A percentile compares a stretch with the other conserved stretches of the same genome.
Evolutionary conservation across 768 basidiomycete genomes (phyloP).

Genomic region (Astraeus odoratus): DNA sequence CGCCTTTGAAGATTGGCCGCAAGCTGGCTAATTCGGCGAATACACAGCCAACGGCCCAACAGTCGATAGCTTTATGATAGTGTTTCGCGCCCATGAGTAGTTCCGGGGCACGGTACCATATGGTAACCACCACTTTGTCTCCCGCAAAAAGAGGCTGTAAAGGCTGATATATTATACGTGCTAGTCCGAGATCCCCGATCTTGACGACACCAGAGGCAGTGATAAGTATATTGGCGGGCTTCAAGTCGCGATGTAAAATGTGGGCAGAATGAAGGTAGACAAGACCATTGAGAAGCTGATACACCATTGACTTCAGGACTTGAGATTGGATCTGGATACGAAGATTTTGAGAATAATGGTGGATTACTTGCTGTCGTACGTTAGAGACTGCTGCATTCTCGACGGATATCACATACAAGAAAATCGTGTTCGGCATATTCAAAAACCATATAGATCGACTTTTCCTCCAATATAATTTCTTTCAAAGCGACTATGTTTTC

Average conservation of each 20-base stretch:
- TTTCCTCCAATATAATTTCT: conserved; percentile 96
- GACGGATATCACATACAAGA: conserved; percentile 49
- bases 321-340: conserved; percentile 66
- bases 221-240: conserved; percentile 98
- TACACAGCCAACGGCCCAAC: conserved; percentile 98
- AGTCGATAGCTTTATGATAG: conserved; percentile 94
- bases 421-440: conserved; percentile 99
- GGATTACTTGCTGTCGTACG: conserved; percentile 83
- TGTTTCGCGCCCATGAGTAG: conserved; percentile 94
- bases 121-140: conserved; percentile 98
- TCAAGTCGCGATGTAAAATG: conserved; percentile 95
- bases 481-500: conserved; percentile 87
- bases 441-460: conserved; percentile 99
- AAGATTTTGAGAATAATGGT: conserved; percentile 90
- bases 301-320: conserved; percentile 88
- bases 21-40: conserved; percentile 92
- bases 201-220: conserved; percentile 85
- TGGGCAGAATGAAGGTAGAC: conserved; percentile 92
- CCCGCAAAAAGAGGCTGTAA: conserved; percentile 87
- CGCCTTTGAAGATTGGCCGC: conserved; percentile 97
- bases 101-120: conserved; percentile 99
- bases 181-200: conserved; percentile 96
- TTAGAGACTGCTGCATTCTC: neutral
- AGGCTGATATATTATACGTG: conserved; percentile 85
- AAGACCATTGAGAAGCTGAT: conserved; percentile 91